Evolutionary conservation across 495 filamentous ascomycete species (phyloP).

Genomic region (Delitschia confertaspora): DNA sequence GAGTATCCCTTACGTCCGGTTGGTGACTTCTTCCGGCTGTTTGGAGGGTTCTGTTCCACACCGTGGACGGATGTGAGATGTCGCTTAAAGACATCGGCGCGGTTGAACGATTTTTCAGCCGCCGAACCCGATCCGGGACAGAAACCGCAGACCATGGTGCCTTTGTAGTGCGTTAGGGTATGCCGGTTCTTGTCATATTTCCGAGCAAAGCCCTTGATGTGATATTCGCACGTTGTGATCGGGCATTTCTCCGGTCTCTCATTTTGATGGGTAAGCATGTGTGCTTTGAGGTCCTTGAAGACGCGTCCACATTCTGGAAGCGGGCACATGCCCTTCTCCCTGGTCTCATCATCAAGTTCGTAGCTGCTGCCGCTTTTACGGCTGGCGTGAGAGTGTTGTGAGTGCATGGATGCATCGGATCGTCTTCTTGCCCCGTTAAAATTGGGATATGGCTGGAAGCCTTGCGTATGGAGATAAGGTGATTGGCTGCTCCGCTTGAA

Average conservation of each 20-base stretch:
- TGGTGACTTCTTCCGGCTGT: constrained; percentile 80
- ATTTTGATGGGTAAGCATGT: constrained; percentile 91
- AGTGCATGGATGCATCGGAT: constrained; percentile 49
- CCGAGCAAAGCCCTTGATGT: constrained; percentile 87
- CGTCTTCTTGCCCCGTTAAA: constrained; percentile 42
- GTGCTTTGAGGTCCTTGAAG: constrained; percentile 92
- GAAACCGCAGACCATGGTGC: constrained; percentile 98
- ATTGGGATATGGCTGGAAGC: constrained; percentile 31
- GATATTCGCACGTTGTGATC: constrained; percentile 88
- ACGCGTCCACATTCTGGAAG: constrained; percentile 76
- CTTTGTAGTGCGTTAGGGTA: constrained; percentile 96
- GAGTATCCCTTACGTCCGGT: constrained; percentile 48
- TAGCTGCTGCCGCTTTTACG: constrained; percentile 42
- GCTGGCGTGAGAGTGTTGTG: constrained; percentile 47
- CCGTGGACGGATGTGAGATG: constrained; percentile 89
- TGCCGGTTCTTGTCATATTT: constrained; percentile 99
- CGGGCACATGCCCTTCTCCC: constrained; percentile 66
- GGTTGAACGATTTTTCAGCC: constrained; percentile 96
- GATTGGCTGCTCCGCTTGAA: constrained; percentile 32
- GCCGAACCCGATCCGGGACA: constrained; percentile 87
- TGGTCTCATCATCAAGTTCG: constrained; percentile 53
- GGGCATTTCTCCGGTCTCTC: constrained; percentile 96
- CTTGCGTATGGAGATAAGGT: constrained; percentile 36
- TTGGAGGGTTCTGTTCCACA: constrained; percentile 92
- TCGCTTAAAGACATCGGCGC: constrained; percentile 97